Conservation (phyloP, 768 basidiomycete species). For the Rickenella mellea region DNA sequence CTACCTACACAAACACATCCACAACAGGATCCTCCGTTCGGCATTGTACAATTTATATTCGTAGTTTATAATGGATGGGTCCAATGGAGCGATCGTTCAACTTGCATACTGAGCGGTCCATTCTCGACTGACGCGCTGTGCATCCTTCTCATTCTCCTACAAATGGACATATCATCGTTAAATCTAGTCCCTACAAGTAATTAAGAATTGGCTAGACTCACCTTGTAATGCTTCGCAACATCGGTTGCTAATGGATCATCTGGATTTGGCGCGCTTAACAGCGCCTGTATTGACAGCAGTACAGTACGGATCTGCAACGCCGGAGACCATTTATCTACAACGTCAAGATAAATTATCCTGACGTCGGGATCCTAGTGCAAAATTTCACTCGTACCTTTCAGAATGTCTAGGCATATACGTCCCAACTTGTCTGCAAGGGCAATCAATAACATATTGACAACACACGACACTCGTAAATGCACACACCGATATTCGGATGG, state of each 20-base stretch:
- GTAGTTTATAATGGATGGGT: too few relatives aligned
- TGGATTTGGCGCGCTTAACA: slow-evolving; percentile 92
- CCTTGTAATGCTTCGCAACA: slow-evolving; percentile 94
- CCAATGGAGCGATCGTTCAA: background rate
- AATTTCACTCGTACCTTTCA: slow-evolving; percentile 63
- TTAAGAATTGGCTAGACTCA: background rate
- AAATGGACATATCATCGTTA: background rate
- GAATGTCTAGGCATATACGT: slow-evolving; percentile 94
- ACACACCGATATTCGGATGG: slow-evolving; percentile 96
- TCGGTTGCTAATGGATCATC: slow-evolving; percentile 93
- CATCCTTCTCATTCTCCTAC: slow-evolving; percentile 84
- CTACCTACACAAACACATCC: too few relatives aligned
- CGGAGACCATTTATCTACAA: slow-evolving; percentile 97
- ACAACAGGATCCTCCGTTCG: too few relatives aligned
- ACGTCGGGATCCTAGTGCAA: background rate
- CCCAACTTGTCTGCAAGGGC: slow-evolving; percentile 80
- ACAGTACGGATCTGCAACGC: slow-evolving; percentile 98
- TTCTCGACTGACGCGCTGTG: slow-evolving; percentile 84
- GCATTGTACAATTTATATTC: too few relatives aligned
- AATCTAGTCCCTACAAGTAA: background rate
- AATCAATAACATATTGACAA: slow-evolving; percentile 2
- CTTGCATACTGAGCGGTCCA: slow-evolving; percentile 89
- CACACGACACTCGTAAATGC: background rate
- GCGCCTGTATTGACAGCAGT: slow-evolving; percentile 91
- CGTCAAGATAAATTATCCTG: background rate